phyloP scores from a whole-genome alignment of 2,329 filamentous ascomycete genomes.

The Colletotrichum cuscutae region DNA sequence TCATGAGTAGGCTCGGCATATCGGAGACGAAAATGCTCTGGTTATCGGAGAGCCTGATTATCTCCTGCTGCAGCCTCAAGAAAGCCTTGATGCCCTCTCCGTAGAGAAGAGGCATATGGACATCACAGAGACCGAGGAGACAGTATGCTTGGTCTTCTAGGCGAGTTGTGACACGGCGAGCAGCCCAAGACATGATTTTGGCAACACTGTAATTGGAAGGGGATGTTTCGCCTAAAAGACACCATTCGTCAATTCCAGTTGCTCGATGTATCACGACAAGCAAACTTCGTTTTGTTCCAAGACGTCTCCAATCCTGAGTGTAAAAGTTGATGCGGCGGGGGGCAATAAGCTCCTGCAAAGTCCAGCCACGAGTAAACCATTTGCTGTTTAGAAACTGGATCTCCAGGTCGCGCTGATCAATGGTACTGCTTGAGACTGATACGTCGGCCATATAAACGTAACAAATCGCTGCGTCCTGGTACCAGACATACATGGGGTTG shows the following conservation, averaged over 20 bases:
- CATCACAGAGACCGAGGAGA: conserved; percentile 46
- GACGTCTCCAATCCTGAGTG: conserved; percentile 14
- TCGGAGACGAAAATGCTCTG: conserved; percentile 46
- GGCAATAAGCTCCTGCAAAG: conserved; percentile 34
- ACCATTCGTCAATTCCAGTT: not conserved
- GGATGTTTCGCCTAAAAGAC: not conserved
- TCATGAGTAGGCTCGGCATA: not conserved
- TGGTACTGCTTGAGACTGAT: not conserved
- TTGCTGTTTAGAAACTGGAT: not conserved
- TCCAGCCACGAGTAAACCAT: conserved; percentile 37
- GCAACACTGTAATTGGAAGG: conserved; percentile 37
- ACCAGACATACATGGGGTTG: conserved; percentile 36
- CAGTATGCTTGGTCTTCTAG: conserved; percentile 47
- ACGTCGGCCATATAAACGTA: conserved; percentile 38
- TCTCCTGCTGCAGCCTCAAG: conserved; percentile 47
- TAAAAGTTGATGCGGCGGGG: conserved; percentile 18
- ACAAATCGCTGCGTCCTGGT: conserved; percentile 34
- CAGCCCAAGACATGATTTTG: conserved; percentile 48
- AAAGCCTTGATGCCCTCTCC: conserved; percentile 49
- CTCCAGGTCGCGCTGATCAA: not conserved
- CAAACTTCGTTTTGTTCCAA: not conserved
- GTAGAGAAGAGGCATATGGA: conserved; percentile 49
- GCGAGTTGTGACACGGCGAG: conserved; percentile 42
- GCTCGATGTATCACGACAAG: not conserved
- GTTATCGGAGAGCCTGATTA: conserved; percentile 46